phyloP scores from a whole-genome alignment of 345 rosid species.

The Arabidopsis suecica region DNA sequence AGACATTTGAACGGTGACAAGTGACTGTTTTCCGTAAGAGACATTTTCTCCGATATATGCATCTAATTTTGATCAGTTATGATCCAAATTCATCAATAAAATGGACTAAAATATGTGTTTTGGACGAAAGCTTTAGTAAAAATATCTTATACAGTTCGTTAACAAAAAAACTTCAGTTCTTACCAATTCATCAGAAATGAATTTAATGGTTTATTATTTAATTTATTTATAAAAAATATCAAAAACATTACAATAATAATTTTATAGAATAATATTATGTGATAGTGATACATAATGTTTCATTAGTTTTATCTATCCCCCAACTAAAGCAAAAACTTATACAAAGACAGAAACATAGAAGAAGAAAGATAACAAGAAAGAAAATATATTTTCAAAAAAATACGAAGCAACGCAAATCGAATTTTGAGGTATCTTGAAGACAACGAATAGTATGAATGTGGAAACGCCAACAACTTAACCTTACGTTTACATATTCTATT shows the following conservation, averaged over 20 bases:
- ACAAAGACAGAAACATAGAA: background rate
- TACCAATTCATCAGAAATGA: background rate
- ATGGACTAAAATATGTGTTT: no score
- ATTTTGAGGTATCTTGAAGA: slow-evolving; percentile 53
- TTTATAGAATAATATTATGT: background rate
- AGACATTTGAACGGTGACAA: no score
- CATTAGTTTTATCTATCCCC: background rate
- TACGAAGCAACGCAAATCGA: slow-evolving; percentile 16
- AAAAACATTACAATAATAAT: background rate
- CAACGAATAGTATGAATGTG: slow-evolving; percentile 53
- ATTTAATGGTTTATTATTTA: background rate
- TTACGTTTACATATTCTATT: slow-evolving; percentile 29
- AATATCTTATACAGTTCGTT: no score
- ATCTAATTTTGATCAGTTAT: no score
- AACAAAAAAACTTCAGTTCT: no score
- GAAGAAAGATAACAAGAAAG: background rate
- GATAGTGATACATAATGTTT: background rate
- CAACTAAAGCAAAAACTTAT: background rate
- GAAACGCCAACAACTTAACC: slow-evolving; percentile 51
- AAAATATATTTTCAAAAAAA: background rate
- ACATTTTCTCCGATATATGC: no score
- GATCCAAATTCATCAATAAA: no score
- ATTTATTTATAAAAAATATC: background rate
- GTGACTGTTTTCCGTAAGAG: no score
- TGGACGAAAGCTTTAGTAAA: no score